These are phyloP conservation scores for Chalara sp. DNA, from an alignment of 2,329 filamentous ascomycete genomes.

Conservation along the genomic window DNA sequence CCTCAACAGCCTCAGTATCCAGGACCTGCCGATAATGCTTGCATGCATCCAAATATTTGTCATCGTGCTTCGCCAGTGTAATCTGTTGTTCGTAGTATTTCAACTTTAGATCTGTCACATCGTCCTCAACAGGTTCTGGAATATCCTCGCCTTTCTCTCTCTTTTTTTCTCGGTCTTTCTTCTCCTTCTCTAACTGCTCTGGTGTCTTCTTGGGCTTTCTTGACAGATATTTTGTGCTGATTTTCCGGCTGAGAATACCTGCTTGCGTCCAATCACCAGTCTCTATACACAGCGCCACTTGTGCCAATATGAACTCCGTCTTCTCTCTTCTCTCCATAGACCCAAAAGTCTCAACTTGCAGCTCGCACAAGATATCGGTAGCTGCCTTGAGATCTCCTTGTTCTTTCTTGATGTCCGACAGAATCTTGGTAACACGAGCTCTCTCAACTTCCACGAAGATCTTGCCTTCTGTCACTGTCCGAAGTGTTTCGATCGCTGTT, in stretches of 20 bases:
- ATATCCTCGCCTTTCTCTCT: slow-evolving; percentile 74
- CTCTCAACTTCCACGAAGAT: slow-evolving; percentile 99
- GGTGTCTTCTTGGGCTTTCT: slow-evolving; percentile 86
- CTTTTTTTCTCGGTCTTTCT: slow-evolving; percentile 82
- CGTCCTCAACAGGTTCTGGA: slow-evolving; percentile 70
- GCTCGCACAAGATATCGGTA: slow-evolving; percentile 88
- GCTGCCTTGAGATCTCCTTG: slow-evolving; percentile 89
- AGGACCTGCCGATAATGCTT: slow-evolving; percentile 97
- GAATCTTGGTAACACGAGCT: slow-evolving; percentile 86
- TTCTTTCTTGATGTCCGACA: slow-evolving; percentile 95
- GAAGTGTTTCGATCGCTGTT: slow-evolving; percentile 86
- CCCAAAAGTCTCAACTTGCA: slow-evolving; percentile 97
- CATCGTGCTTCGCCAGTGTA: slow-evolving; percentile 87
- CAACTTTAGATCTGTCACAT: slow-evolving; percentile 94
- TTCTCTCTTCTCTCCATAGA: slow-evolving; percentile 97
- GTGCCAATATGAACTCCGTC: slow-evolving; percentile 96
- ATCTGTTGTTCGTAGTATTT: slow-evolving; percentile 98
- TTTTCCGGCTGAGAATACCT: slow-evolving; percentile 88
- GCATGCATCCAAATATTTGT: slow-evolving; percentile 95
- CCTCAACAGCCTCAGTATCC: slow-evolving; percentile 91
- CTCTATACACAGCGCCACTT: slow-evolving; percentile 92
- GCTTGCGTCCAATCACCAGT: slow-evolving; percentile 95
- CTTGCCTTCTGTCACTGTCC: slow-evolving; percentile 98
- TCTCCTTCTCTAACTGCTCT: slow-evolving; percentile 85
- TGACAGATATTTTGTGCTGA: slow-evolving; percentile 86